Percentiles rank a stretch among this genome's conserved stretches.
phyloP scores from a whole-genome alignment of 305 asterid genomes.

The Fraxinus paxiana region DNA sequence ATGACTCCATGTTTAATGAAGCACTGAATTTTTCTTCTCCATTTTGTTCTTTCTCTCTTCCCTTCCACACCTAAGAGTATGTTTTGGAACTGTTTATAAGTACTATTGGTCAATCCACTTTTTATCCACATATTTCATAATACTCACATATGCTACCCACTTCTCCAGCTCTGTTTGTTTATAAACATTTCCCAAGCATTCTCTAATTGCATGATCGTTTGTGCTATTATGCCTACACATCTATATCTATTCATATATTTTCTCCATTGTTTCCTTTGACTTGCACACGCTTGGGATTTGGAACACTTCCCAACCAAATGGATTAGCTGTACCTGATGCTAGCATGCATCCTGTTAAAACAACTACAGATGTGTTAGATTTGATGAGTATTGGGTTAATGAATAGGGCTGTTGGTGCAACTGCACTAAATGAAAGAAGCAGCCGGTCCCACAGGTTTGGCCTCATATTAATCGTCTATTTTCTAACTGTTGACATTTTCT shows the following conservation, averaged over 20 bases:
- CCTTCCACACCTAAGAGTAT: neutral
- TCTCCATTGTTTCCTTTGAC: conserved; percentile 55
- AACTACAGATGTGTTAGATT: conserved; percentile 69
- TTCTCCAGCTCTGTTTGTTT: neutral
- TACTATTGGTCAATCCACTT: neutral
- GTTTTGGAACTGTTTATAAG: neutral
- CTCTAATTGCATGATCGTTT: conserved; percentile 2
- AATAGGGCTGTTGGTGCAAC: conserved; percentile 94
- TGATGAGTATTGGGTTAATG: conserved; percentile 76
- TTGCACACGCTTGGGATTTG: conserved; percentile 91
- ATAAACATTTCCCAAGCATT: neutral
- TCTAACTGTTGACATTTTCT: conserved; percentile 12
- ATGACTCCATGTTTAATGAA: conserved; percentile 14
- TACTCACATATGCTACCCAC: neutral
- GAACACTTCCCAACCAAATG: conserved; percentile 84
- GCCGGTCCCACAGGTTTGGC: conserved; percentile 85
- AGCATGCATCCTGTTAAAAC: conserved; percentile 84
- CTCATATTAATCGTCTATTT: neutral
- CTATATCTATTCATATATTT: conserved; percentile 4
- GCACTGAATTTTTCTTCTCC: conserved; percentile 3
- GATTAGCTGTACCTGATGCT: conserved; percentile 95
- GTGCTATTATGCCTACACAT: conserved; percentile 8
- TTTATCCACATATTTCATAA: neutral
- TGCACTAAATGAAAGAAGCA: conserved; percentile 91
- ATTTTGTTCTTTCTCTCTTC: neutral